A percentile compares a stretch with the other conserved stretches of the same genome.
phyloP scores from a whole-genome alignment of 2,329 filamentous ascomycete genomes.

The Xylariaceae sp. region DNA sequence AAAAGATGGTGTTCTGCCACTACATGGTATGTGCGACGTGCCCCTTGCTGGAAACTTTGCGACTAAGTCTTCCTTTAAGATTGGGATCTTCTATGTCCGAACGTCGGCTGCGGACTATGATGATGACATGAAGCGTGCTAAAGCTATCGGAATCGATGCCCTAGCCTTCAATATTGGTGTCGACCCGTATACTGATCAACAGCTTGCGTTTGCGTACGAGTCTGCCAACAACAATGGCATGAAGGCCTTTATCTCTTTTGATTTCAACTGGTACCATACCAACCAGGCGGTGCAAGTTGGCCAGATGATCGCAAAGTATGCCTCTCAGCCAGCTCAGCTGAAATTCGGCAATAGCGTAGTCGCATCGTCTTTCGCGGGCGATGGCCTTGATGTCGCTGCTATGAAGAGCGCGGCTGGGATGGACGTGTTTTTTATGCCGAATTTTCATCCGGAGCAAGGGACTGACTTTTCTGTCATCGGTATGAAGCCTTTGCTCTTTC shows the following conservation, averaged over 20 bases:
- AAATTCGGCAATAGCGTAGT: constrained; percentile 56
- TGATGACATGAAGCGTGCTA: constrained; percentile 53
- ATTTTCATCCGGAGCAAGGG: constrained; percentile 52
- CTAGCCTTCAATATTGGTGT: constrained; percentile 55
- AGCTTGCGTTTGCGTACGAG: constrained; percentile 55
- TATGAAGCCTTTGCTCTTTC: not conserved
- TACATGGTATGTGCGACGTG: constrained; percentile 13
- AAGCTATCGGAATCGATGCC: constrained; percentile 45
- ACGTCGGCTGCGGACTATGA: constrained; percentile 52
- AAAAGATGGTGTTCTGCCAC: constrained; percentile 19
- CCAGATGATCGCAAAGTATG: constrained; percentile 53
- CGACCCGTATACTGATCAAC: constrained; percentile 51
- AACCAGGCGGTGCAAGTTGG: constrained; percentile 49
- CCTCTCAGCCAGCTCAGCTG: constrained; percentile 51
- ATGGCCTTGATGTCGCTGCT: constrained; percentile 50
- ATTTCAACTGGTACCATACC: constrained; percentile 56
- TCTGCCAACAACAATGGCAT: constrained; percentile 54
- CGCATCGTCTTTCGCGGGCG: constrained; percentile 59
- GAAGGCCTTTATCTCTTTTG: constrained; percentile 63
- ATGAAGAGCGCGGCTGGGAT: constrained; percentile 50
- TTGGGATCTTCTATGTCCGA: constrained; percentile 52
- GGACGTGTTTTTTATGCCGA: constrained; percentile 56
- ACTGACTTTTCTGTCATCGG: constrained; percentile 40
- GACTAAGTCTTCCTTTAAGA: constrained; percentile 36
- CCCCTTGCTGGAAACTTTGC: no score